Evolutionary conservation across 208 protist genomes (phyloP).

Genomic region (Crithidia brevicula): DNA sequence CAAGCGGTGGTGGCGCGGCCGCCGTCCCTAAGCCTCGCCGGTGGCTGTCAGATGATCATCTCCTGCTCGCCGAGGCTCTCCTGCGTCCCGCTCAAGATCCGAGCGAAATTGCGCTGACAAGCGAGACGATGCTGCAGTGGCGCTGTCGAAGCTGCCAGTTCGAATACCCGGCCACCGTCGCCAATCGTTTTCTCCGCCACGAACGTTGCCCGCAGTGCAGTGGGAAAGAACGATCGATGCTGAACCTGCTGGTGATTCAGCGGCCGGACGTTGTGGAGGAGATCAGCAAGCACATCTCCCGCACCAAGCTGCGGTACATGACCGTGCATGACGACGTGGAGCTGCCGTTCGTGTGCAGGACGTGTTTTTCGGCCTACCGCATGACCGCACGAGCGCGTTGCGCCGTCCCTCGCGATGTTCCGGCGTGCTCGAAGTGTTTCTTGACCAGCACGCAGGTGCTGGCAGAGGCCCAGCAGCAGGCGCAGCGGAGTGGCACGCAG

Average conservation of each 20-base stretch:
- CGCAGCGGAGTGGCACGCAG: not conserved
- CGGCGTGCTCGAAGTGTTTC: conserved; percentile 82
- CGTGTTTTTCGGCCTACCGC: conserved; percentile 66
- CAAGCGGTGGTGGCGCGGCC: too few species aligned
- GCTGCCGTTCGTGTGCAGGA: conserved; percentile 77
- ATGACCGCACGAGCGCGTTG: conserved; percentile 75
- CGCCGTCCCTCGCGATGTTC: conserved; percentile 37
- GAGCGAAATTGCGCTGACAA: conserved; percentile 41
- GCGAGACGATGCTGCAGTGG: conserved; percentile 62
- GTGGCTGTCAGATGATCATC: conserved; percentile 48
- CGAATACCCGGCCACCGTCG: conserved; percentile 56
- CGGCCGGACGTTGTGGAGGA: conserved; percentile 78
- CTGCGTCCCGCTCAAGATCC: conserved; percentile 68
- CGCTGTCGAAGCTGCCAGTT: conserved; percentile 63
- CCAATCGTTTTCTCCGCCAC: conserved; percentile 57
- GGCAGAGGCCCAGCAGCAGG: conserved; percentile 19
- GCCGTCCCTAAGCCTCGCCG: conserved; percentile 2
- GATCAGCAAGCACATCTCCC: conserved; percentile 53
- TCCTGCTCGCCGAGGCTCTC: conserved; percentile 57
- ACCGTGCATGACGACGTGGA: conserved; percentile 66
- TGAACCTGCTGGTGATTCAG: conserved; percentile 71
- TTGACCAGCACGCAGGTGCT: conserved; percentile 33
- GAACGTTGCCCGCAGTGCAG: conserved; percentile 78
- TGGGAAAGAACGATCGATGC: conserved; percentile 39
- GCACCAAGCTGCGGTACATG: conserved; percentile 43